Conservation (phyloP, 2,329 filamentous ascomycete genomes). For the Paradendryphiella salina region DNA sequence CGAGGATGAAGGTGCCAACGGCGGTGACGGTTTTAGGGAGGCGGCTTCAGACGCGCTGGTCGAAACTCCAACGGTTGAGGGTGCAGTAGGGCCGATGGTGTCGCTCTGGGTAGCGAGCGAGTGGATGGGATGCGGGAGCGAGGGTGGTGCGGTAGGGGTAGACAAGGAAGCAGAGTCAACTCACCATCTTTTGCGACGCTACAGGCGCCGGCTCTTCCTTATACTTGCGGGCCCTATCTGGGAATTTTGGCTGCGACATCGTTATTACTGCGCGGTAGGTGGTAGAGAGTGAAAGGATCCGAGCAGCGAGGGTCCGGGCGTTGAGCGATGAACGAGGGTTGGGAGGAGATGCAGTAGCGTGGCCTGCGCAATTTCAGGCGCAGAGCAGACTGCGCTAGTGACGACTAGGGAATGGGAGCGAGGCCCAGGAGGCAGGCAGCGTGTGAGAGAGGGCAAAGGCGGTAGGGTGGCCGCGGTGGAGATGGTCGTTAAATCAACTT, state of each 20-base stretch:
- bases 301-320: slow-evolving; percentile 40
- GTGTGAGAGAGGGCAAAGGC: slow-evolving; percentile 16
- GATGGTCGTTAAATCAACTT: slow-evolving; percentile 46
- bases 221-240: slow-evolving; percentile 50
- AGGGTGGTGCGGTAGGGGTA: slow-evolving; percentile 17
- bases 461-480: slow-evolving; percentile 34
- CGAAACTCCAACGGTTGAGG: slow-evolving; percentile 42
- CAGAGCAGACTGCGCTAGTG: slow-evolving; percentile 22
- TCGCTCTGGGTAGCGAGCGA: slow-evolving; percentile 24
- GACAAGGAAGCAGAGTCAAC: slow-evolving; percentile 47
- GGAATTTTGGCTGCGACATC: slow-evolving; percentile 48
- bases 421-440: slow-evolving; percentile 6
- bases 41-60: slow-evolving; percentile 25
- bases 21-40: slow-evolving; percentile 31
- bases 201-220: slow-evolving; percentile 52
- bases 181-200: slow-evolving; percentile 50
- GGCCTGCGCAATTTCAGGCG: slow-evolving; percentile 46
- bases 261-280: slow-evolving; percentile 45
- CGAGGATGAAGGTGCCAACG: slow-evolving; percentile 41
- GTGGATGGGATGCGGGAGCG: slow-evolving; percentile 17
- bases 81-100: slow-evolving; percentile 22
- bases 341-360: slow-evolving; percentile 41
- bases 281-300: slow-evolving; percentile 39
- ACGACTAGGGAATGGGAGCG: slow-evolving; percentile 13
- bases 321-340: slow-evolving; percentile 33